Evolutionary conservation across 768 basidiomycete species (phyloP).

Genomic region (Sutorius australiensis): DNA sequence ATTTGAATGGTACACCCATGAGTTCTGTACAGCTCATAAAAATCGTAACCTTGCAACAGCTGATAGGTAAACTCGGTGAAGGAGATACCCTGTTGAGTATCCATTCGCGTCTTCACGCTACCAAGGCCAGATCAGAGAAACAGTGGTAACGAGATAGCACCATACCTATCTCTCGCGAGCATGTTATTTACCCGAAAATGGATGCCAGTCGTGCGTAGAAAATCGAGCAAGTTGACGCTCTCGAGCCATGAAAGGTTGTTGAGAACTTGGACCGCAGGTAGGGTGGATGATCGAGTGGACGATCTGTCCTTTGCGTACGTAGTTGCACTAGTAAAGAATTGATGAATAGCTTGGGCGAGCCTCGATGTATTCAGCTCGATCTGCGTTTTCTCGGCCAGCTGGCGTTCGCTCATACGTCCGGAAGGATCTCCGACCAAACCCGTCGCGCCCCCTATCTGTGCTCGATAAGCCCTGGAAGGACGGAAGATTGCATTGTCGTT

Average conservation of each 20-base stretch:
- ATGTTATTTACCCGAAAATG: conserved; percentile 83
- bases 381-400: conserved; percentile 54
- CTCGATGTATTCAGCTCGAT: conserved; percentile 62
- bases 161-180: conserved; percentile 86
- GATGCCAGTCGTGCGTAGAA: conserved; percentile 77
- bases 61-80: conserved; percentile 99
- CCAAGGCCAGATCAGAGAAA: conserved; percentile 7
- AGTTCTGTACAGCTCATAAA: conserved; percentile 65
- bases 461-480: neutral
- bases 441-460: conserved; percentile 91
- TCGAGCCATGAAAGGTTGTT: conserved; percentile 81
- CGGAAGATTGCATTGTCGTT: neutral
- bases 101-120: conserved; percentile 80
- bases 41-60: conserved; percentile 95
- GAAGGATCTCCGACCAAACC: conserved; percentile 97
- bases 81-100: conserved; percentile 84
- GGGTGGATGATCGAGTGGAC: conserved; percentile 3
- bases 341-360: conserved; percentile 61
- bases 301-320: conserved; percentile 50
- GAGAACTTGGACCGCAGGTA: conserved; percentile 39
- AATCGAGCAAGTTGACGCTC: conserved; percentile 71
- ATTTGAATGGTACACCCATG: conserved; percentile 80
- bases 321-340: conserved; percentile 67
- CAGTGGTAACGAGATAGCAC: neutral
- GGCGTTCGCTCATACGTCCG: conserved; percentile 78